Conservation (phyloP, 1,139 yeast genomes). For the Geotrichum bryndzae region DNA sequence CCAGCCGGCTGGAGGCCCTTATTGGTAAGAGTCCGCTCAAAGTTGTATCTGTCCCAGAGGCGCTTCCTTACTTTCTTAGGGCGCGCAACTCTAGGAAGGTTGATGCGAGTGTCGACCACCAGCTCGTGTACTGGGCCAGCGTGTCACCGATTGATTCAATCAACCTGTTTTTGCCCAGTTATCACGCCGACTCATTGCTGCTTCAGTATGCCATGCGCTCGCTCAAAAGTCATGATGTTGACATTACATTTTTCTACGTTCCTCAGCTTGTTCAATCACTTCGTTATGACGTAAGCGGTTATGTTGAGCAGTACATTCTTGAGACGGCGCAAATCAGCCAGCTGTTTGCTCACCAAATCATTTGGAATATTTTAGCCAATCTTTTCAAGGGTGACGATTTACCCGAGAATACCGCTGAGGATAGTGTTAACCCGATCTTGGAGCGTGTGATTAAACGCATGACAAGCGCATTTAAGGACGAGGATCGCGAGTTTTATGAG, state of each 20-base stretch:
- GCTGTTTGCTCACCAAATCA: conserved; percentile 92
- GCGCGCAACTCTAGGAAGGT: conserved; percentile 11
- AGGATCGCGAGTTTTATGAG: conserved; percentile 64
- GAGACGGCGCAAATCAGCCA: conserved; percentile 91
- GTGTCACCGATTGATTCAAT: conserved; percentile 82
- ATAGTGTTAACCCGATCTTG: conserved; percentile 73
- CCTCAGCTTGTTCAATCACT: conserved; percentile 95
- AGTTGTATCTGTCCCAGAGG: conserved; percentile 57
- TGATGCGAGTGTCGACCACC: conserved; percentile 26
- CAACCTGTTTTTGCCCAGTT: conserved; percentile 74
- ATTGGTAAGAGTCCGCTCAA: conserved; percentile 53
- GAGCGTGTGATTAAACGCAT: conserved; percentile 68
- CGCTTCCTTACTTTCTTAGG: conserved; percentile 44
- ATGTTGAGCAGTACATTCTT: conserved; percentile 79
- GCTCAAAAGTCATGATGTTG: conserved; percentile 80
- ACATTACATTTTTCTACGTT: conserved; percentile 88
- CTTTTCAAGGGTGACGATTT: conserved; percentile 80
- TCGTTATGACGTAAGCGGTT: conserved; percentile 75
- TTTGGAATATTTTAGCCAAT: conserved; percentile 97
- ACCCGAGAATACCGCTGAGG: conserved; percentile 56
- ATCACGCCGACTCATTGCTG: conserved; percentile 58
- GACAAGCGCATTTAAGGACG: conserved; percentile 53
- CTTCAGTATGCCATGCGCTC: conserved; percentile 90
- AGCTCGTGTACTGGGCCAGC: conserved; percentile 65
- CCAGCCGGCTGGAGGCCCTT: conserved; percentile 44